A percentile compares a stretch with the other conserved stretches of the same genome.
phyloP scores from a whole-genome alignment of 1,284 basidiomycete species.

The Cystobasidium pallidum region DNA sequence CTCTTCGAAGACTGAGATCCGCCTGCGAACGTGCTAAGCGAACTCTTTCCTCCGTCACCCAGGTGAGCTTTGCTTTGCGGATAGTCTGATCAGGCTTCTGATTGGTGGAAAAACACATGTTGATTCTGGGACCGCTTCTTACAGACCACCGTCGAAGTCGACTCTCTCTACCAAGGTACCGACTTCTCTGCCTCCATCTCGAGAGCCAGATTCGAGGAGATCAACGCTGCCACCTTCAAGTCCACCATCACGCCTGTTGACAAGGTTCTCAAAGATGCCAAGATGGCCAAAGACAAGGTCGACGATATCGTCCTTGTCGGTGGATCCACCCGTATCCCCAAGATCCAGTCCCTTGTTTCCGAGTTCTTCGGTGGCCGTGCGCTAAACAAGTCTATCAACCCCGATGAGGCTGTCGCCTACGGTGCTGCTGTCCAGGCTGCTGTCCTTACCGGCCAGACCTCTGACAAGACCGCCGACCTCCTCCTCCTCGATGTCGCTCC shows the following conservation, averaged over 20 bases:
- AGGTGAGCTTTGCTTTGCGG: conserved; percentile 57
- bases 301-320: conserved; percentile 99
- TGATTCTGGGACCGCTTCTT: background rate
- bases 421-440: conserved; percentile 97
- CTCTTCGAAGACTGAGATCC: conserved; percentile 88
- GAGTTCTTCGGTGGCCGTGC: conserved; percentile 97
- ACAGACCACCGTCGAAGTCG: conserved; percentile 91
- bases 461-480: conserved; percentile 92
- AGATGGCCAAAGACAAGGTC: conserved; percentile 89
- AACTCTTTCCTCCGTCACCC: conserved; percentile 94
- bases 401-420: conserved; percentile 60
- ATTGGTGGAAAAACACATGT: background rate
- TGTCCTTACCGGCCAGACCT: conserved; percentile 92
- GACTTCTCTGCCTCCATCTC: conserved; percentile 97
- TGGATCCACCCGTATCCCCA: conserved; percentile 97
- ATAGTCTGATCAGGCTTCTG: background rate
- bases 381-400: conserved; percentile 86
- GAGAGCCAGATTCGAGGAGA: conserved; percentile 99
- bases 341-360: conserved; percentile 96
- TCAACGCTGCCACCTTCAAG: conserved; percentile 92
- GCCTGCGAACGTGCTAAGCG: conserved; percentile 99
- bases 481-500: conserved; percentile 94
- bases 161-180: conserved; percentile 82
- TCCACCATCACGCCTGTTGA: conserved; percentile 97
- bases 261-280: conserved; percentile 98